Evolutionary conservation across 768 basidiomycete species (phyloP).

Genomic region (Collybia sordida): DNA sequence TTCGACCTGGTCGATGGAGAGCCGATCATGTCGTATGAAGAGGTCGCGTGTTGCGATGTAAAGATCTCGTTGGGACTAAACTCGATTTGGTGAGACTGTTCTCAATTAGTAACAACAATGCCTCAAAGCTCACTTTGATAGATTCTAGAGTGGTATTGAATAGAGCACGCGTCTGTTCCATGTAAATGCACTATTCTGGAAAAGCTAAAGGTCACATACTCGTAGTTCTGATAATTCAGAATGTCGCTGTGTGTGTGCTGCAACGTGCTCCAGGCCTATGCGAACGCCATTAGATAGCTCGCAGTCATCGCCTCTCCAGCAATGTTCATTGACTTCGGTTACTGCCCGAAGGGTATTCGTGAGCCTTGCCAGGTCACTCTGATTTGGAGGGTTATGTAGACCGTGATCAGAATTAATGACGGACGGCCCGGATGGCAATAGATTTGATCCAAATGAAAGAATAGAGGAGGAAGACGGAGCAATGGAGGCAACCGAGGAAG

Average conservation of each 20-base stretch:
- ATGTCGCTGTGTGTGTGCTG: conserved; percentile 65
- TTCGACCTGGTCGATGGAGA: conserved; percentile 87
- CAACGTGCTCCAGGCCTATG: conserved; percentile 65
- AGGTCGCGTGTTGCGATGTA: conserved; percentile 87
- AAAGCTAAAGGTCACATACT: conserved; percentile 40
- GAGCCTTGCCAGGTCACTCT: conserved; percentile 82
- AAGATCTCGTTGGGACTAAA: conserved; percentile 76
- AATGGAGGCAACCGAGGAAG: conserved; percentile 32
- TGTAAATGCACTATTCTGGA: neutral
- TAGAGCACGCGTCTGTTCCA: conserved; percentile 54
- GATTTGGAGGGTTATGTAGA: conserved; percentile 27
- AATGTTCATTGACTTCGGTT: conserved; percentile 74
- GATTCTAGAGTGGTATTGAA: conserved; percentile 73
- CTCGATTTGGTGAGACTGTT: neutral
- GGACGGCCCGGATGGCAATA: neutral
- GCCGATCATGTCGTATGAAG: conserved; percentile 83
- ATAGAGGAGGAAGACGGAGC: conserved; percentile 29
- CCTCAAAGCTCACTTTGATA: conserved; percentile 55
- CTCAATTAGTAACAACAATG: too few relatives aligned
- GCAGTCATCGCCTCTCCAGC: conserved; percentile 84
- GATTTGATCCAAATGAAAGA: conserved; percentile 31
- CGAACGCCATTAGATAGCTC: conserved; percentile 78
- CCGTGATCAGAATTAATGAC: conserved; percentile 26
- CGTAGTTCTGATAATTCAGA: conserved; percentile 75
- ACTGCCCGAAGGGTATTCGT: conserved; percentile 81